Conservation (phyloP, 495 filamentous ascomycete species). For the Lasiosphaeris hirsuta region DNA sequence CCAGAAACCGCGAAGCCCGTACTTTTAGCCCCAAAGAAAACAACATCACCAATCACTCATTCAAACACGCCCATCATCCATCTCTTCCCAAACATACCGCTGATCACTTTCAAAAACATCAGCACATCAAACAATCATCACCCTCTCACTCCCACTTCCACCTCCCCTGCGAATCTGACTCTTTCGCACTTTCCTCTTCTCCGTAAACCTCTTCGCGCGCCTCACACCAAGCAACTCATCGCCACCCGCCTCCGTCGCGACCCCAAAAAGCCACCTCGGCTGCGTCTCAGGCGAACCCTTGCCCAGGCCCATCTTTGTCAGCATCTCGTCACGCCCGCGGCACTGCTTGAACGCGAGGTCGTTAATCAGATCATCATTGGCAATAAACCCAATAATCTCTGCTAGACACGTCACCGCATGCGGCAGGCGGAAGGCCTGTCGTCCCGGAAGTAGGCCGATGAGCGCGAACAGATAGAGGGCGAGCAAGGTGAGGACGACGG, state of each 20-base stretch:
- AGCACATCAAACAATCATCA: no score
- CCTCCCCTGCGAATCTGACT: constrained; percentile 25
- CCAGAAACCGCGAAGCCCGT: no score
- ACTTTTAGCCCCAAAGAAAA: no score
- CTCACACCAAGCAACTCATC: constrained; percentile 36
- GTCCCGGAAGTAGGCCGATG: constrained; percentile 49
- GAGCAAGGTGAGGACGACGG: constrained; percentile 64
- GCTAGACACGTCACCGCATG: constrained; percentile 68
- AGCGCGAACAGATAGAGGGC: constrained; percentile 58
- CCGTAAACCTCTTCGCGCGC: constrained; percentile 39
- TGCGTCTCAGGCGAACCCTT: constrained; percentile 30
- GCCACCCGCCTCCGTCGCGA: constrained; percentile 17
- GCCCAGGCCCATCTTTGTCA: constrained; percentile 32
- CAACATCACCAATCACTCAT: no score
- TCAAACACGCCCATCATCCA: no score
- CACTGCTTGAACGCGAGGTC: constrained; percentile 58
- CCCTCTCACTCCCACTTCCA: no score
- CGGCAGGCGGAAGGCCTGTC: constrained; percentile 58
- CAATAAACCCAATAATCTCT: constrained; percentile 73
- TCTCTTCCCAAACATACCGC: no score
- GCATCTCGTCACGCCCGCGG: constrained; percentile 25
- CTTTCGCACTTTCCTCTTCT: constrained; percentile 35
- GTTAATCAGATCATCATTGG: constrained; percentile 62
- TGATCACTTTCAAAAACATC: no score
- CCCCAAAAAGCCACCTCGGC: constrained; percentile 36